phyloP scores from a whole-genome alignment of 2,329 filamentous ascomycete species.

The Diaporthe sp. region DNA sequence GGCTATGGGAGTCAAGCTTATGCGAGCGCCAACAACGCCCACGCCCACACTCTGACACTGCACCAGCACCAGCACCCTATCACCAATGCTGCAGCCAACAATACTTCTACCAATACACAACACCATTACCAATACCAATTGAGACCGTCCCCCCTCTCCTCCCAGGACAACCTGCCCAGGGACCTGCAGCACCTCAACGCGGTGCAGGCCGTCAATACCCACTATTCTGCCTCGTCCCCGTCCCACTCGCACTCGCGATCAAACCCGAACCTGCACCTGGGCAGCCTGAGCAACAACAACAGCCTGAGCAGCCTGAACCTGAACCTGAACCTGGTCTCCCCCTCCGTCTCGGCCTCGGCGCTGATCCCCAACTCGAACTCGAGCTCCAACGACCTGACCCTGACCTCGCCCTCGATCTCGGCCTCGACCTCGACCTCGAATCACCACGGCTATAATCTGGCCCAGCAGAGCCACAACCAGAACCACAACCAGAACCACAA shows the following conservation, averaged over 20 bases:
- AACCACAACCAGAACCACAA: not conserved
- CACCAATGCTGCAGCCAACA: not conserved
- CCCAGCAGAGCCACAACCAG: not conserved
- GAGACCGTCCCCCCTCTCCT: constrained; percentile 35
- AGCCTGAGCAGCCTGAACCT: constrained; percentile 13
- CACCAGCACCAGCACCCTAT: not conserved
- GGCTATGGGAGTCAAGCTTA: not conserved
- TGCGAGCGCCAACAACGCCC: not conserved
- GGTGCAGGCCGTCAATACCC: constrained; percentile 34
- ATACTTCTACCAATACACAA: too few relatives aligned
- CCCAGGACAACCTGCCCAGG: constrained; percentile 33
- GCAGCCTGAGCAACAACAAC: constrained; percentile 8
- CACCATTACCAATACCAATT: not conserved
- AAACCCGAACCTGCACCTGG: constrained; percentile 15
- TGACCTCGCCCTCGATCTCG: too few relatives aligned
- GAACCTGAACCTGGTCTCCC: not conserved
- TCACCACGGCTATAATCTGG: not conserved
- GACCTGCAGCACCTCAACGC: constrained; percentile 35
- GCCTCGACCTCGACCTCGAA: constrained; percentile 16
- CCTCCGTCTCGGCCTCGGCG: not conserved
- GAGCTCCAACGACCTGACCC: not conserved
- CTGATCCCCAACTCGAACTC: not conserved
- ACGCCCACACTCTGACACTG: not conserved
- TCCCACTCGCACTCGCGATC: constrained; percentile 4
- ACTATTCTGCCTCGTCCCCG: constrained; percentile 12